phyloP scores from a whole-genome alignment of 1,139 yeast genomes.

The Zygoascus hellenicus region DNA sequence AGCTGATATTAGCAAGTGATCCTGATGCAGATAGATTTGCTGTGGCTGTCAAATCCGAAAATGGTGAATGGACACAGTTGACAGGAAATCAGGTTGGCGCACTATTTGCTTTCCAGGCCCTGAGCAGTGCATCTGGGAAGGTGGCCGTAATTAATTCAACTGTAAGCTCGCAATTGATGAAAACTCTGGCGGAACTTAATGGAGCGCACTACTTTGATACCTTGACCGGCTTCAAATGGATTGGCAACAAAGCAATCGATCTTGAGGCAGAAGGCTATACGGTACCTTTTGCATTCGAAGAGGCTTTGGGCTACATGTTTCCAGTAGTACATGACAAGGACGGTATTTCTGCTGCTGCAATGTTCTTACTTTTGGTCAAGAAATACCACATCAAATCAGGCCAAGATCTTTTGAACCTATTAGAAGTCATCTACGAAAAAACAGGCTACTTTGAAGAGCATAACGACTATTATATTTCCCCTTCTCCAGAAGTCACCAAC shows the following conservation, averaged over 20 bases:
- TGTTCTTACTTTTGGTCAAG: constrained; percentile 69
- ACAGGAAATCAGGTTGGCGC: constrained; percentile 91
- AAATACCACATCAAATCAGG: constrained; percentile 27
- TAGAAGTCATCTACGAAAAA: constrained; percentile 52
- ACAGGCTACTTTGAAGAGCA: constrained; percentile 80
- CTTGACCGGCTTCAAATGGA: constrained; percentile 95
- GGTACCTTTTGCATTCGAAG: constrained; percentile 92
- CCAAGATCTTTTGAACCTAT: constrained; percentile 37
- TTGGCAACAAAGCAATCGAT: constrained; percentile 82
- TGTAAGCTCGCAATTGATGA: constrained; percentile 79
- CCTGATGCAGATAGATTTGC: constrained; percentile 96
- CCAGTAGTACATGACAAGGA: constrained; percentile 85
- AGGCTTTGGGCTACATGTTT: constrained; percentile 95
- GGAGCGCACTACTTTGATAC: constrained; percentile 73
- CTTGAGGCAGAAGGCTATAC: constrained; percentile 54
- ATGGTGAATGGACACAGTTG: constrained; percentile 62
- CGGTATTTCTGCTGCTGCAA: constrained; percentile 75
- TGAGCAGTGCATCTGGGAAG: constrained; percentile 36
- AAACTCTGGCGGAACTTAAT: constrained; percentile 57
- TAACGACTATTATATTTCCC: constrained; percentile 77
- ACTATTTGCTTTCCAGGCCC: constrained; percentile 64
- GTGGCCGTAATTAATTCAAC: constrained; percentile 76
- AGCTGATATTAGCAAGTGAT: constrained; percentile 78
- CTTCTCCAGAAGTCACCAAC: constrained; percentile 47
- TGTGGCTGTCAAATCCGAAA: constrained; percentile 47